Evolutionary conservation across 768 basidiomycete species (phyloP).

Genomic region (Termitomyces sp.): DNA sequence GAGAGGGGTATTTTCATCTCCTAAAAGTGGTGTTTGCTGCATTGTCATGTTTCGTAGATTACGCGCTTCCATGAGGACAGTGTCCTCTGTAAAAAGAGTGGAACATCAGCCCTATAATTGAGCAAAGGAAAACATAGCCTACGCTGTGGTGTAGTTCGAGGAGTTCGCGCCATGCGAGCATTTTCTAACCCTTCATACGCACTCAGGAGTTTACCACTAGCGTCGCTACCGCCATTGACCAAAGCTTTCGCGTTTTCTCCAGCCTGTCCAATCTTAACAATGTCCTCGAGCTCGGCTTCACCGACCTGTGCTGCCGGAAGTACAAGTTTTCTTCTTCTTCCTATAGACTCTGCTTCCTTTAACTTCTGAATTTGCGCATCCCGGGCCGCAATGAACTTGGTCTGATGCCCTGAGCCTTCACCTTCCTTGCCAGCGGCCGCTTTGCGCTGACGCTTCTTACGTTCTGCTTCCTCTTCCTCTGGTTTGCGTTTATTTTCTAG

Average conservation of each 20-base stretch:
- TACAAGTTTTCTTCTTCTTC: conserved; percentile 77
- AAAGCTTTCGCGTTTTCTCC: conserved; percentile 86
- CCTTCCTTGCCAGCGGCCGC: conserved; percentile 60
- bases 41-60: conserved; percentile 94
- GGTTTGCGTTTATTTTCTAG: conserved; percentile 94
- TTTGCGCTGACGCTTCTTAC: conserved; percentile 84
- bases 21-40: conserved; percentile 89
- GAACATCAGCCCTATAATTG: neutral
- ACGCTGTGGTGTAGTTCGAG: conserved; percentile 92
- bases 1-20: conserved; percentile 96
- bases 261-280: conserved; percentile 95
- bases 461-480: conserved; percentile 91
- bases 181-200: conserved; percentile 90
- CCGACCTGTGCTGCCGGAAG: conserved; percentile 91
- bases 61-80: conserved; percentile 89
- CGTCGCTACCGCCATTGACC: conserved; percentile 78
- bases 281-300: conserved; percentile 92
- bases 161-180: conserved; percentile 91
- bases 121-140: neutral
- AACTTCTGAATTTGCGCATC: conserved; percentile 98
- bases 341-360: conserved; percentile 96
- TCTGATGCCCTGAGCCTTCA: conserved; percentile 61
- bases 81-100: conserved; percentile 68
- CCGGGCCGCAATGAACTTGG: conserved; percentile 94
- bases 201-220: conserved; percentile 81